Evolutionary conservation across 2,329 filamentous ascomycete genomes (phyloP), one percentile per base, ranked within the genome.

Genomic region (Fusarium subtropicale): DNA sequence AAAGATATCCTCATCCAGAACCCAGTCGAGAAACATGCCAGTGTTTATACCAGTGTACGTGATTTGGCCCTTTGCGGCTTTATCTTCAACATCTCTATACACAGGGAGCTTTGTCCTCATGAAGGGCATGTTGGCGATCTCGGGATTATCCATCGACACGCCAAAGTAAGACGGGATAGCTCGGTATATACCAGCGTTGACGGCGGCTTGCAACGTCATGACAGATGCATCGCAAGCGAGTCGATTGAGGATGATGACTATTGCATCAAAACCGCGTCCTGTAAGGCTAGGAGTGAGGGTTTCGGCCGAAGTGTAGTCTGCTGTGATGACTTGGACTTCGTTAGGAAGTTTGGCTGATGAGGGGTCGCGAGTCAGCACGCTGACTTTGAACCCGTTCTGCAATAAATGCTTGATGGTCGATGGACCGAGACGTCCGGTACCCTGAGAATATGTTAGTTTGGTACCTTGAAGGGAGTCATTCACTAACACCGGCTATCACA

Each of bases 81-180:
- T 66, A 3, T 11, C 12, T 2, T 36, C 5, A 0, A 61, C 39
- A 3, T 66, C 61, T 2, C 33, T 66, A 3, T 53, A 26, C 7
- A 66, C 50, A 0, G 44, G 61, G 2, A 60, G 15, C 5, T 66
- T 66, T 0, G 48, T 24, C 2, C 36, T 48, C 31, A 66, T 45
- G 24, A 66, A 65, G 0, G 63, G 63, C 61, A 66, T 66, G 4
- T 34, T 50, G 5, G 63, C 44, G 42, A 66, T 61, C 4, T 66
- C 48, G 0, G 61, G 61, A 2, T 60, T 54, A 0, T 60, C 63
- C 0, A 66, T 18, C 1, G 61, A 41, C 3, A 28, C 39, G 1
- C 63, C 55, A 2, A 66, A 66, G 8, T 46, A 66, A 0, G 62
- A 66, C 1, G 63, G 63, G 1, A 61, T 52, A 0, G 56, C 56